Evolutionary conservation across 2,329 filamentous ascomycete species (phyloP).

Genomic region (Pseudocercospora macadamiae): DNA sequence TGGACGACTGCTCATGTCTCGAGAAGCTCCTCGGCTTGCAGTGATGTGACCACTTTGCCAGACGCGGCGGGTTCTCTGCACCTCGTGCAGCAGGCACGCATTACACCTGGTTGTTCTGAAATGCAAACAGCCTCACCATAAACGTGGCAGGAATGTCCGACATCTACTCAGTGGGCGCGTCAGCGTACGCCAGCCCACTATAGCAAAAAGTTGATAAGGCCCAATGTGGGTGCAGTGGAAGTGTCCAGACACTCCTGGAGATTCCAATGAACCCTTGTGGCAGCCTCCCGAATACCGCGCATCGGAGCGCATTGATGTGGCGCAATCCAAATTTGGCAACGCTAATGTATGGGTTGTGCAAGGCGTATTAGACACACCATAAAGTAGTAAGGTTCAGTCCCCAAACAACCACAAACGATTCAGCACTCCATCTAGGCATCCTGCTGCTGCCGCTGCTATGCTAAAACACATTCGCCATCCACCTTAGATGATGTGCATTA

Average conservation of each 20-base stretch:
- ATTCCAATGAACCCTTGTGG: slow-evolving; percentile 1
- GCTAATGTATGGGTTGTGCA: neutral
- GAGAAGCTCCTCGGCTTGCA: too few species aligned
- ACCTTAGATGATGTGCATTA: neutral
- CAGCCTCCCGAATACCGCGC: neutral
- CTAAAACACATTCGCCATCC: neutral
- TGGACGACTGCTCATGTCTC: neutral
- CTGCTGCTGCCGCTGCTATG: neutral
- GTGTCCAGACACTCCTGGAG: too few species aligned
- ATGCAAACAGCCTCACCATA: too few species aligned
- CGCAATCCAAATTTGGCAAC: neutral
- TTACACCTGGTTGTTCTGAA: neutral
- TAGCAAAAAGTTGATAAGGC: neutral
- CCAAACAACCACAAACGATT: slow-evolving; percentile 1
- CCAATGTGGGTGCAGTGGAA: too few species aligned
- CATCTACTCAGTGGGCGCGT: too few species aligned
- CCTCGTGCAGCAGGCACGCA: too few species aligned
- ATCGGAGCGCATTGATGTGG: neutral
- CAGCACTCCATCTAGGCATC: neutral
- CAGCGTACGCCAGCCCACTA: too few species aligned
- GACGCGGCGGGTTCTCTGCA: too few species aligned
- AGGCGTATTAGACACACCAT: neutral
- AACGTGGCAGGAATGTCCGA: too few species aligned
- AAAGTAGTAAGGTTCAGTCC: neutral
- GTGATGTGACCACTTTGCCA: too few species aligned